These are phyloP conservation scores for Blastocystis sp. DNA, from an alignment of 352 stramenopile species.

Conservation along the genomic window DNA sequence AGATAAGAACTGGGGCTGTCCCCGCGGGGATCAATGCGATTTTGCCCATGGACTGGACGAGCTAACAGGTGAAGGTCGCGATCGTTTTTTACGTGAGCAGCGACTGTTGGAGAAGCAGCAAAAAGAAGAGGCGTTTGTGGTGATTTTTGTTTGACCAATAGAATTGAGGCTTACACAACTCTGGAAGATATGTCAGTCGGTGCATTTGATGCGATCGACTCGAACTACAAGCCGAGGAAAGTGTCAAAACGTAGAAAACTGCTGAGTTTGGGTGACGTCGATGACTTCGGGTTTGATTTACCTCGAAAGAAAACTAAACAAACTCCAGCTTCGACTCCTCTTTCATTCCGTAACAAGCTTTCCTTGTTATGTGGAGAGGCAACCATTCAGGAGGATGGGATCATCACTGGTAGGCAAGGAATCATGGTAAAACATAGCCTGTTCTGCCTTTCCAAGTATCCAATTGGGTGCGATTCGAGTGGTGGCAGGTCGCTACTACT, in stretches of 20 bases:
- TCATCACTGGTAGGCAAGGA: background rate
- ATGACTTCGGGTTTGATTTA: slow-evolving; percentile 12
- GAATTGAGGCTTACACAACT: slow-evolving; percentile 21
- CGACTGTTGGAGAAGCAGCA: slow-evolving; percentile 34
- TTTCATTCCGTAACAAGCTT: background rate
- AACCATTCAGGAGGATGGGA: slow-evolving; percentile 24
- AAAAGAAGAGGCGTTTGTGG: background rate
- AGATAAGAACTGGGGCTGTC: slow-evolving; percentile 54
- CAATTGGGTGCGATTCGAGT: slow-evolving; percentile 13
- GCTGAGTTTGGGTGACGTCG: background rate
- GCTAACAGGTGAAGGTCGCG: slow-evolving; percentile 33
- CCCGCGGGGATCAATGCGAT: slow-evolving; percentile 38
- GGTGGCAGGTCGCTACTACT: slow-evolving; percentile 48
- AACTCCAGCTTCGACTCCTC: background rate
- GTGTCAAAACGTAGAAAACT: slow-evolving; percentile 1
- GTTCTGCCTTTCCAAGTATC: slow-evolving; percentile 1
- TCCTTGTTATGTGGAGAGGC: background rate
- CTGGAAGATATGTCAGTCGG: background rate
- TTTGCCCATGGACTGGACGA: slow-evolving; percentile 56
- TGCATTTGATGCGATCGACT: slow-evolving; percentile 8
- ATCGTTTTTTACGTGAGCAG: slow-evolving; percentile 31
- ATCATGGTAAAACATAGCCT: background rate
- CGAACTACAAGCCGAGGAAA: background rate
- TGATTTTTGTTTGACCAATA: background rate
- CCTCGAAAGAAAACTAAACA: background rate